Evolutionary conservation across 2,329 filamentous ascomycete species (phyloP), one percentile per base, ranked within the genome.

Genomic region (Trichoderma lentiforme): DNA sequence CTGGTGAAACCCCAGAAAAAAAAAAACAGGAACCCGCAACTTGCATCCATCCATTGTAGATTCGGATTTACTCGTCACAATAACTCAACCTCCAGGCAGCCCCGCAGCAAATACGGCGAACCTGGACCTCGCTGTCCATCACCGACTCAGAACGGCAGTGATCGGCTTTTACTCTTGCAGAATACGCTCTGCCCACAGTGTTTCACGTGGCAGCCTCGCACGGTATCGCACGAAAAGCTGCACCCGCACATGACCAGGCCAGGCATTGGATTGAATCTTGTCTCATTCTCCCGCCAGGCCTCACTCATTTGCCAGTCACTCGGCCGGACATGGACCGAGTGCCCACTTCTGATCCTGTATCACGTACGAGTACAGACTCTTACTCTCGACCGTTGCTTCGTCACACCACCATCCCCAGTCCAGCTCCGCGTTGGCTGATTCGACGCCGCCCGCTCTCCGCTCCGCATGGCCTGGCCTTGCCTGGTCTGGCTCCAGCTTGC

Each of bases 141-240:
- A 32, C 39, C 60, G 36, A n/a, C 66, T 70, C 39, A 70, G 57
- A 70, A 51, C 28, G 66, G 66, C 57, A 70, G 66, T 62, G 66
- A 70, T 70, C 66, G 66, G 36, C 66, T 43, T 43, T 32, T 60
- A n/a, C 66, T 30, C 21, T 26, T 60, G 28, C n/a, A 9, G 43
- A 36, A 53, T 58, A 58, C 64, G 66, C 28, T 21, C 15, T 11
- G 21, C 11, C 21, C 18, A 70, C 66, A 53, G 66, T 70, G 21
- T 14, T 6, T 6, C 3, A 1, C 4, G 9, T 8, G n/a, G 14
- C n/a, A 4, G 9, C 9, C 11, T 11, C 28, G 34, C 65, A 68
- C 65, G 6, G 66, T 21, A 21, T 12, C 3, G 66, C 56, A 26
- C 26, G 28, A 43, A 60, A 60, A 56, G 58, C 12, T 60, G 64